Evolutionary conservation across 495 filamentous ascomycete species (phyloP).

Genomic region (Penicillium angulare): DNA sequence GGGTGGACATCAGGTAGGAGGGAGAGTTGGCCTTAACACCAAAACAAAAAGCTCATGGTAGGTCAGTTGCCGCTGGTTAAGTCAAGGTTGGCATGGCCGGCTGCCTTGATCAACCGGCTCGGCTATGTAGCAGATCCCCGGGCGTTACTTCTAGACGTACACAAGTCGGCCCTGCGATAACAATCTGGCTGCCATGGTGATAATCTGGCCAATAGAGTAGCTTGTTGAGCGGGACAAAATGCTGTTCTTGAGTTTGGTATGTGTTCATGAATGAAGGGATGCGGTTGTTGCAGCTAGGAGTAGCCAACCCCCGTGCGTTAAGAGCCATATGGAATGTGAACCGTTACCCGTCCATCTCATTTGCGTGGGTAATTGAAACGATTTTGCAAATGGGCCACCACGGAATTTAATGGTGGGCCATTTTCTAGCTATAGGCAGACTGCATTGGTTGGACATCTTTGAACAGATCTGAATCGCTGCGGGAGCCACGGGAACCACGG

Average conservation of each 20-base stretch:
- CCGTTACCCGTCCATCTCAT: neutral
- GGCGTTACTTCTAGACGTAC: neutral
- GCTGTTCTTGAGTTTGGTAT: slow-evolving; percentile 9
- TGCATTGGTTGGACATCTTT: neutral
- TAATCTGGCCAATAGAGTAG: slow-evolving; percentile 1
- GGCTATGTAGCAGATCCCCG: neutral
- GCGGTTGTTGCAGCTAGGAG: neutral
- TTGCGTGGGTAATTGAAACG: neutral
- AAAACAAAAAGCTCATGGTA: slow-evolving; percentile 4
- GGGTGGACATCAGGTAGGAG: slow-evolving; percentile 9
- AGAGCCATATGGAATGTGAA: neutral
- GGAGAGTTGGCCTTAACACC: slow-evolving; percentile 14
- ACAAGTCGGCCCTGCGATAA: neutral
- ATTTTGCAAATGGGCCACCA: neutral
- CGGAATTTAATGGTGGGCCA: neutral
- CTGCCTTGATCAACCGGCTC: neutral
- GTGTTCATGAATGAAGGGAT: slow-evolving; percentile 21
- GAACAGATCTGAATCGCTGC: neutral
- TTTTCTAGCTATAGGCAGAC: neutral
- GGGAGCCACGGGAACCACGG: neutral
- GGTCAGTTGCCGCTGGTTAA: slow-evolving; percentile 7
- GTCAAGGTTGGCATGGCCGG: slow-evolving; percentile 5
- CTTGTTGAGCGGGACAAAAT: slow-evolving; percentile 2
- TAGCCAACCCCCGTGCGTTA: neutral
- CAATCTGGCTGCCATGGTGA: neutral